A percentile compares a stretch with the other conserved stretches of the same genome.
phyloP scores from a whole-genome alignment of 306 rosid species.

The Mimosa bimucronata region DNA sequence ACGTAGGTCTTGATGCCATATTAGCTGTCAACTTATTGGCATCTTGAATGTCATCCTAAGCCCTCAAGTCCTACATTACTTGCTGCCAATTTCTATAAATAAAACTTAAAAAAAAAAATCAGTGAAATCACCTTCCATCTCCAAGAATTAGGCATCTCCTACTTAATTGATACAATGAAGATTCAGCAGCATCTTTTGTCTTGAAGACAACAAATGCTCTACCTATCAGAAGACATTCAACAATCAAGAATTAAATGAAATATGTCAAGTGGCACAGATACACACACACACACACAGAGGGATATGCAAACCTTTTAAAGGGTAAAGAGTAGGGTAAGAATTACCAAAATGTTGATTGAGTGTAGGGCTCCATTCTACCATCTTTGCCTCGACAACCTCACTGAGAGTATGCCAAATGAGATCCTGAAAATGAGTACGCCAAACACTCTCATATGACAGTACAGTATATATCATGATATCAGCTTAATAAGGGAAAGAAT shows the following conservation, averaged over 20 bases:
- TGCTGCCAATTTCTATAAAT: not conserved
- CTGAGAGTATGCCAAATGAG: slow-evolving; percentile 53
- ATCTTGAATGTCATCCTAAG: slow-evolving; percentile 14
- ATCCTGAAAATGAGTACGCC: slow-evolving; percentile 43
- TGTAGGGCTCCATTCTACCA: slow-evolving; percentile 44
- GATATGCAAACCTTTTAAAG: not conserved
- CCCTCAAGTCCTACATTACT: not conserved
- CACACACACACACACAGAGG: not conserved
- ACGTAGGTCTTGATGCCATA: not conserved
- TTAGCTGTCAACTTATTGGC: not conserved
- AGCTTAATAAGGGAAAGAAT: not conserved
- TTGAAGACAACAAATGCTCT: slow-evolving; percentile 69
- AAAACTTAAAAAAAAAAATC: slow-evolving; percentile 8
- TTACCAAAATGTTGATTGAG: slow-evolving; percentile 52
- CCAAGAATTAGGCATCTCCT: slow-evolving; percentile 56
- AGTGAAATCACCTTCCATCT: slow-evolving; percentile 57
- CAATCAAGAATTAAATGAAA: slow-evolving; percentile 12
- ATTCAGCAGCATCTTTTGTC: slow-evolving; percentile 51
- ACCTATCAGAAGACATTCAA: slow-evolving; percentile 43
- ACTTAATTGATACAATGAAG: slow-evolving; percentile 44
- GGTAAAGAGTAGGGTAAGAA: slow-evolving; percentile 14
- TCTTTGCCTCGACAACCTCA: slow-evolving; percentile 55
- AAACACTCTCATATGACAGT: slow-evolving; percentile 3
- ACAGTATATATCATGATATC: slow-evolving; percentile 25
- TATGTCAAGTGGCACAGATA: not conserved